Percentiles rank a stretch among this genome's conserved stretches.
These are phyloP conservation scores for Xylaria telfairii DNA, from an alignment of 495 filamentous ascomycete genomes.

Conservation along the genomic window DNA sequence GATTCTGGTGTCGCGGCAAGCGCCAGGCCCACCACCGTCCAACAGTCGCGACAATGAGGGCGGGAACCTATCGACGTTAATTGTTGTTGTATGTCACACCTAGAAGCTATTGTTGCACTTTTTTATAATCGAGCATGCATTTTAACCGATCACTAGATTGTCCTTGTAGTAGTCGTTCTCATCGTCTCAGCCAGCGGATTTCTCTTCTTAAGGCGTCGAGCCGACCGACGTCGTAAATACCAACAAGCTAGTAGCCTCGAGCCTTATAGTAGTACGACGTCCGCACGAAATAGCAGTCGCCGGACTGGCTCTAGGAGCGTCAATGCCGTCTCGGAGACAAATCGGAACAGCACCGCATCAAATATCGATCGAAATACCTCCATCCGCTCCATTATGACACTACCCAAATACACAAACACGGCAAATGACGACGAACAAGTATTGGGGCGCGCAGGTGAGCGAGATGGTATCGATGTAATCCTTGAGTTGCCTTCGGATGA, in stretches of 20 bases:
- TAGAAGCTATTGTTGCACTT: not conserved
- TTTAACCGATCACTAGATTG: conserved; percentile 25
- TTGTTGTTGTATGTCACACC: conserved; percentile 32
- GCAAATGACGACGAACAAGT: conserved; percentile 79
- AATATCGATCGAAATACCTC: conserved; percentile 81
- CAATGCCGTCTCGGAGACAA: conserved; percentile 29
- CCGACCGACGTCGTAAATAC: conserved; percentile 29
- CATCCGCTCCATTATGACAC: conserved; percentile 87
- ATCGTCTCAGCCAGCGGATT: conserved; percentile 27
- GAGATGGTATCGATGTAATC: conserved; percentile 89
- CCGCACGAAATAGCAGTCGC: conserved; percentile 22
- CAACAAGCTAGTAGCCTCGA: conserved; percentile 29
- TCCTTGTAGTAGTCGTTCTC: conserved; percentile 32
- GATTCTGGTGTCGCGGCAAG: conserved; percentile 12
- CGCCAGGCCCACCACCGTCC: not conserved
- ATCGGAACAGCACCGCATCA: conserved; percentile 31
- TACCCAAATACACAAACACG: conserved; percentile 76
- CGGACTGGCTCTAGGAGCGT: conserved; percentile 20
- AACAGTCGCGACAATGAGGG: not conserved
- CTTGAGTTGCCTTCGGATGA: conserved; percentile 67
- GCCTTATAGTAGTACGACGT: conserved; percentile 30
- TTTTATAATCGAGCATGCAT: conserved; percentile 8
- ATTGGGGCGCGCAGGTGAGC: conserved; percentile 89
- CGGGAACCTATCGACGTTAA: not conserved
- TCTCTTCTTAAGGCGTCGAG: conserved; percentile 29